Conservation (phyloP, 169 alveolate species). For the Eimeria tenella region DNA sequence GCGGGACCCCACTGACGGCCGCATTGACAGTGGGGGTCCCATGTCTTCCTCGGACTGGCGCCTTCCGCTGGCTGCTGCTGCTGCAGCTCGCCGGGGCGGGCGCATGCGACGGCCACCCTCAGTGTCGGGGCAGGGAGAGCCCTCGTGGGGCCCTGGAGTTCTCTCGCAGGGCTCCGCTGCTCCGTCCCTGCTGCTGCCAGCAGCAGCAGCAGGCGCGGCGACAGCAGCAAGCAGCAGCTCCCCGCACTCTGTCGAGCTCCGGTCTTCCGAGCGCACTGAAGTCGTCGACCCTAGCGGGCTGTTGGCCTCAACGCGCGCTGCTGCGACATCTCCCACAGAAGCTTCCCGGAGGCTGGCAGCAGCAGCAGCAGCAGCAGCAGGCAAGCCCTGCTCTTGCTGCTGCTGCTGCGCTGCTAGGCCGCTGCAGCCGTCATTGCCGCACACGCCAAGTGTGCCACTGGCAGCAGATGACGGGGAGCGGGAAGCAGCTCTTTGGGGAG, state of each 20-base stretch:
- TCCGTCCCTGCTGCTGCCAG: background rate
- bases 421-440: background rate
- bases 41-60: background rate
- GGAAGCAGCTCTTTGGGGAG: too few relatives aligned
- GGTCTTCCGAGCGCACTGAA: background rate
- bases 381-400: too few relatives aligned
- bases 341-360: background rate
- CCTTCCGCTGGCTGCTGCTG: constrained; percentile 2
- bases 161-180: background rate
- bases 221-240: background rate
- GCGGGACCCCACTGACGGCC: constrained; percentile 1
- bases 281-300: background rate
- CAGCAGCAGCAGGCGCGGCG: too few relatives aligned
- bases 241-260: background rate
- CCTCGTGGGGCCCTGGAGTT: background rate
- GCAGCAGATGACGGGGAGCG: too few relatives aligned
- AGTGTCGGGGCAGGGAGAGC: background rate
- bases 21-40: background rate
- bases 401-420: background rate
- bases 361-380: background rate
- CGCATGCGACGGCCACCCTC: background rate
- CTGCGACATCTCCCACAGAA: background rate
- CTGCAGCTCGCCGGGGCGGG: constrained; percentile 1
- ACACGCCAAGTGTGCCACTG: too few relatives aligned
- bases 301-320: background rate